Base-by-base conservation (phyloP, 768 basidiomycete species). In the Rhizopogon salebrosus region DNA sequence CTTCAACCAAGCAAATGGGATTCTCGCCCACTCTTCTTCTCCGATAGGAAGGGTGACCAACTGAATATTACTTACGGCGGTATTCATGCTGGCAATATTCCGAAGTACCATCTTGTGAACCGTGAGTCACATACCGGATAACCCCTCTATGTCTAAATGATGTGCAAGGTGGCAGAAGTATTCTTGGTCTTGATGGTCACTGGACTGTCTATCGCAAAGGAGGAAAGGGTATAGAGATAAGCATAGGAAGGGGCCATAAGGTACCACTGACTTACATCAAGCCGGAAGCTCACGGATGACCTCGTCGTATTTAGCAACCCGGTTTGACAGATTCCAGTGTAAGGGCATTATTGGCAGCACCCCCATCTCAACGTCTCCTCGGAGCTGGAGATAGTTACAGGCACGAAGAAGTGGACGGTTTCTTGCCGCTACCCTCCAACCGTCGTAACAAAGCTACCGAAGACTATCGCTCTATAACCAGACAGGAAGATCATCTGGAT, bases 1-100 rank as follows among this genome's bases (percentile, higher is more conserved):
- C 54, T 53, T 34, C 55, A 64, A 29, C 57, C 54, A 37, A 59
- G 57, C 51, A 57, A 60, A 57, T 64, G 62, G 60, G 60, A 62
- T 38, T 64, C 63, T 40, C 67, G 54, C 26, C 65, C 62, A 29
- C 53, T 69, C 8, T 89, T 80, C 67, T 88, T 78, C 62, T 81
- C 80, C 11, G 88, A 90, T 63, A 74, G 76, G 46, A 80, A 78
- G 59, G 87, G 87, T 2, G 89, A 91, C 64, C 55, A 67, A 40
- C 69, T 83, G 49, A 89, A 87, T 61, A 67, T 87, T 29, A 76
- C 76, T 39, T 90, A 87, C 59, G 88, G 86, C n/a, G 70, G 80
- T 3, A 60, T 87, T 29, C 74, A 87, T 61, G 63, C 76, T 26
- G 76, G 83, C 14, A 80, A 85, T 58, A 67, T 89, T 23, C 87